phyloP scores from a whole-genome alignment of 345 rosid species.

The Salix caprea region DNA sequence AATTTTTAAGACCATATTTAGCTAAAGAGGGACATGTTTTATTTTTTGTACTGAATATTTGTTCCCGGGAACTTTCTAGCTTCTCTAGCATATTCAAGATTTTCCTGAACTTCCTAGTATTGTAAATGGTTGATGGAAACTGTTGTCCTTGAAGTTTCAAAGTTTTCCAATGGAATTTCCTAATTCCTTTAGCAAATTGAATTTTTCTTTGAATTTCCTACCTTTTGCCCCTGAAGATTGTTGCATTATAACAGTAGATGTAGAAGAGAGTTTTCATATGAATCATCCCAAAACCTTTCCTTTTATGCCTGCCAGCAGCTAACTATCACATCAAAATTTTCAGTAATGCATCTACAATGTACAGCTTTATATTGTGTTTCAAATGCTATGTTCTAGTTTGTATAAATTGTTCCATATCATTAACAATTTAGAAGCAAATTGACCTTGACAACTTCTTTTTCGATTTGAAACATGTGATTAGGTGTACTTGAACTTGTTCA shows the following conservation, averaged over 20 bases:
- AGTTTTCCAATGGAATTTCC: no score
- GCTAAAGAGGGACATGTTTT: not conserved
- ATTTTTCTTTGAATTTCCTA: no score
- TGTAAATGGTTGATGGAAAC: no score
- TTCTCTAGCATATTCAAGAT: no score
- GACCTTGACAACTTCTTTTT: not conserved
- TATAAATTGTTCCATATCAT: not conserved
- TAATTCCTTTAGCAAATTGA: no score
- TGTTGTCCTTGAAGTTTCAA: no score
- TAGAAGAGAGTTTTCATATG: not conserved
- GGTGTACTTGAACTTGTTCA: slow-evolving; percentile 56
- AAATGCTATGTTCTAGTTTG: not conserved
- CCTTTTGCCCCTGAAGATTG: not conserved
- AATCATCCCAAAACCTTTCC: not conserved
- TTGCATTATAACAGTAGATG: not conserved
- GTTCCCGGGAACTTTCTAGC: not conserved
- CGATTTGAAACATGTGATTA: not conserved
- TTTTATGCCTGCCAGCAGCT: not conserved
- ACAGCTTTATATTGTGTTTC: not conserved
- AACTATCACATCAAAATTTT: not conserved
- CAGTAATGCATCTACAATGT: not conserved
- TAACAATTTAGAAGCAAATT: not conserved
- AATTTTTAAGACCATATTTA: not conserved
- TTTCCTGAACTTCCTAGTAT: no score
- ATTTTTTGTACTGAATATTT: not conserved